Evolutionary conservation across 106 monocot species (phyloP).

Genomic region (Phalaenopsis aphrodite): DNA sequence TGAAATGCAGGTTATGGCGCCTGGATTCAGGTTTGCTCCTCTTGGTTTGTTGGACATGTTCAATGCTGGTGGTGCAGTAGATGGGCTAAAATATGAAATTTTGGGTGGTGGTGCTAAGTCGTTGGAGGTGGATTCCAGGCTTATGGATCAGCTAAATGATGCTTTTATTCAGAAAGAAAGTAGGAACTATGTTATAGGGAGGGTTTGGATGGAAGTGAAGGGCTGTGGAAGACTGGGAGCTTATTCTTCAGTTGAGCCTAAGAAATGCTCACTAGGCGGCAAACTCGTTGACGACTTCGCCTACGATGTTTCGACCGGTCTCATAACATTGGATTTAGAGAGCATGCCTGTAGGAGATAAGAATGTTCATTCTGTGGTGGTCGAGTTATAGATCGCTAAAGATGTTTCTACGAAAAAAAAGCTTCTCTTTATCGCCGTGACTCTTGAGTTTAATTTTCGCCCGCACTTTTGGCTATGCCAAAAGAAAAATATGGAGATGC

Average conservation of each 20-base stretch:
- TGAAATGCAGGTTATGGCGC: constrained; percentile 49
- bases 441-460: too few species aligned
- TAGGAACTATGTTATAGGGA: constrained; percentile 11
- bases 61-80: constrained; percentile 80
- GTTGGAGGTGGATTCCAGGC: constrained; percentile 5
- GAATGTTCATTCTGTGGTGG: constrained; percentile 42
- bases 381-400: constrained; percentile 38
- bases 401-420: too few species aligned
- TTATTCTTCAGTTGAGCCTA: constrained; percentile 61
- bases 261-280: constrained; percentile 34
- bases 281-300: constrained; percentile 40
- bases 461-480: too few species aligned
- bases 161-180: neutral
- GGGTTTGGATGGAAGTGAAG: constrained; percentile 66
- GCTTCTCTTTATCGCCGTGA: too few species aligned
- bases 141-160: too few species aligned
- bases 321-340: constrained; percentile 47
- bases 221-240: constrained; percentile 82
- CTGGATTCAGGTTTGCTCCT: constrained; percentile 62
- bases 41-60: constrained; percentile 81
- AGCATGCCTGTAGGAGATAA: constrained; percentile 43
- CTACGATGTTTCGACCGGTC: constrained; percentile 42
- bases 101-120: neutral
- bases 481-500: too few species aligned
- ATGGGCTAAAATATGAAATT: constrained; percentile 55